phyloP scores from a whole-genome alignment of 768 basidiomycete genomes.

The Hypholoma fasciculare region DNA sequence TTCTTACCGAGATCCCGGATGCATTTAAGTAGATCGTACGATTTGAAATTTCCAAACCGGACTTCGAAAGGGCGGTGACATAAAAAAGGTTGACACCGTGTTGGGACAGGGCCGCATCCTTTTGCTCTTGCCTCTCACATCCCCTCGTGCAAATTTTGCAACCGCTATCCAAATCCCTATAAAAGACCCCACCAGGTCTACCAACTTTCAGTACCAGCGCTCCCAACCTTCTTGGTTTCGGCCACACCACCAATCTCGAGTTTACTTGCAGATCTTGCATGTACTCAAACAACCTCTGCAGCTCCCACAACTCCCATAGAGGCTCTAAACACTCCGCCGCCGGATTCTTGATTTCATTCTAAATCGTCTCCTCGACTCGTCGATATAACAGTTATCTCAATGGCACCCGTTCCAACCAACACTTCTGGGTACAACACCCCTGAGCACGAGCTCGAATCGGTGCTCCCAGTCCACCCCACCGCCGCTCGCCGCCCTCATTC shows the following conservation, averaged over 20 bases:
- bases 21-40: conserved; percentile 16
- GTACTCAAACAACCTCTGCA: conserved; percentile 95
- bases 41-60: conserved; percentile 15
- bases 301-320: conserved; percentile 85
- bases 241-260: conserved; percentile 17
- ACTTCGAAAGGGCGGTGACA: conserved; percentile 16
- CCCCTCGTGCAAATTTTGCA: conserved; percentile 2
- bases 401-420: conserved; percentile 50
- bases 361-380: conserved; percentile 29
- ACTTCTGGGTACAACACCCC: conserved; percentile 76
- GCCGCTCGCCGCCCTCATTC: conserved; percentile 74
- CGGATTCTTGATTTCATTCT: conserved; percentile 57
- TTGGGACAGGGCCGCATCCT: neutral
- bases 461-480: conserved; percentile 80
- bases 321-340: conserved; percentile 83
- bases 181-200: conserved; percentile 9
- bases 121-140: conserved; percentile 3
- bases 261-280: conserved; percentile 65
- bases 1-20: conserved; percentile 9
- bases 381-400: conserved; percentile 32
- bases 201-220: conserved; percentile 3
- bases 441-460: conserved; percentile 67
- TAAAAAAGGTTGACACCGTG: conserved; percentile 10
- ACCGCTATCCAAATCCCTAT: conserved; percentile 13
- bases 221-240: conserved; percentile 11